phyloP scores from a whole-genome alignment of 2,329 filamentous ascomycete genomes.

The Verticillium zaregamsianum region DNA sequence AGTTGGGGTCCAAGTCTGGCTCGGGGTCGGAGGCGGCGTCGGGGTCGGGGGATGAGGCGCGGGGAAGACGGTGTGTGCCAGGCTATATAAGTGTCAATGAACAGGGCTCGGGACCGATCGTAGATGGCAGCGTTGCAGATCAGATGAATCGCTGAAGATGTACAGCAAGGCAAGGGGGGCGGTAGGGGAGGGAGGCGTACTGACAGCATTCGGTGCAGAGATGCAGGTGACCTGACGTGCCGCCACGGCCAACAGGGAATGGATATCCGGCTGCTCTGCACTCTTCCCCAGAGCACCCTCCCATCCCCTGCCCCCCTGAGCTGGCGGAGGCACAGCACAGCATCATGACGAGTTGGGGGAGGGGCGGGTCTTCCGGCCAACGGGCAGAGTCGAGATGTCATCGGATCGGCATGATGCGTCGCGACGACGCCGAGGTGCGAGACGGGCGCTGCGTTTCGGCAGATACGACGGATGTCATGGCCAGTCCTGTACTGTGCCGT shows the following conservation, averaged over 20 bases:
- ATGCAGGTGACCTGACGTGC: not conserved
- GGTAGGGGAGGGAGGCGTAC: too few species aligned
- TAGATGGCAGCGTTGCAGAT: not conserved
- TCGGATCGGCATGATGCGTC: not conserved
- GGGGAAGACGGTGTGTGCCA: not conserved
- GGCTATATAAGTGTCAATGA: not conserved
- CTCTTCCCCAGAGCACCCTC: not conserved
- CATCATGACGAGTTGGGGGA: not conserved
- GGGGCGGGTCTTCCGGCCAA: not conserved
- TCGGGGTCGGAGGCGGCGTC: not conserved
- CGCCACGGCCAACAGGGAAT: not conserved
- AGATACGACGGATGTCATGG: not conserved
- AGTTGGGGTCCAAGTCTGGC: not conserved
- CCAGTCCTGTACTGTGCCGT: too few species aligned
- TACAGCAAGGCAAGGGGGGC: too few species aligned
- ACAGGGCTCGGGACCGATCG: not conserved
- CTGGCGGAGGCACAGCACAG: not conserved
- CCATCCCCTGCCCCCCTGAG: not conserved
- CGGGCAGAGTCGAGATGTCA: not conserved
- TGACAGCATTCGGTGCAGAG: too few species aligned
- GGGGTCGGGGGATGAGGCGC: not conserved
- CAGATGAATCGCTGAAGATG: not conserved
- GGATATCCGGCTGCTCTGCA: not conserved
- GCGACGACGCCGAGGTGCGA: not conserved
- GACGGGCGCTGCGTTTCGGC: not conserved